Base-by-base conservation (phyloP, 192 early-diverging fungal genomes). In the Coemansia sp. region DNA sequence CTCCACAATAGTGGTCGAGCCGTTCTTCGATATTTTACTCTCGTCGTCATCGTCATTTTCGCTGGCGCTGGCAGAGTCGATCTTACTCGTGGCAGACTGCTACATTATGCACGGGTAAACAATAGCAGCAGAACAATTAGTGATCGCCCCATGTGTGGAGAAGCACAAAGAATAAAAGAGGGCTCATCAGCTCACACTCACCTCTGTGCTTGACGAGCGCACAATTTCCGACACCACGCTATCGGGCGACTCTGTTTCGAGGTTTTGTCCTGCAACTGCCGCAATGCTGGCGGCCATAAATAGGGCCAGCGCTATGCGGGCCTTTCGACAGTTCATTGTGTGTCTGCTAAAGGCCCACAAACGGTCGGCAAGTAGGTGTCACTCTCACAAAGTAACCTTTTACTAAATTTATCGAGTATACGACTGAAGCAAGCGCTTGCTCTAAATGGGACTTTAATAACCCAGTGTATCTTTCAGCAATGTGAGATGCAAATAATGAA, bases 251-350 rank as follows among this genome's bases (percentile, higher is more conserved):
- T 21, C 57, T 15, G 36, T 42, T 22, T 44, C 20, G 31, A 34
- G 31, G 0, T 4, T 8, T 12, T 68, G 57, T 15, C 25, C 57
- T 3, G 64, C 56, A 38, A 61, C 61, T 10, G 68, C 38, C 1
- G 31, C 60, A 17, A 54, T 50, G n/a, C 71, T 62, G 9, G 68
- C 62, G 26, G 68, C 64, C 46, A 71, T 26, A 58, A 67, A 40
- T 53, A 80, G 62, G 49, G 71, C 77, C 57, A 80, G 48, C 20
- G 60, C 77, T 14, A 74, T 53, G 53, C 71, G 65, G 60, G 58
- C 54, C 63, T 62, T 73, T 53, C 65, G 64, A 47, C 48, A 50
- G 47, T 74, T 64, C 77, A 80, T 74, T 21, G 51, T 58, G 11
- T 20, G 14, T 40, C 51, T 7, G 25, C 51, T 26, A 28, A 23